A percentile compares a stretch with the other conserved stretches of the same genome.
phyloP scores from a whole-genome alignment of 345 rosid genomes.

The Populus simonii region DNA sequence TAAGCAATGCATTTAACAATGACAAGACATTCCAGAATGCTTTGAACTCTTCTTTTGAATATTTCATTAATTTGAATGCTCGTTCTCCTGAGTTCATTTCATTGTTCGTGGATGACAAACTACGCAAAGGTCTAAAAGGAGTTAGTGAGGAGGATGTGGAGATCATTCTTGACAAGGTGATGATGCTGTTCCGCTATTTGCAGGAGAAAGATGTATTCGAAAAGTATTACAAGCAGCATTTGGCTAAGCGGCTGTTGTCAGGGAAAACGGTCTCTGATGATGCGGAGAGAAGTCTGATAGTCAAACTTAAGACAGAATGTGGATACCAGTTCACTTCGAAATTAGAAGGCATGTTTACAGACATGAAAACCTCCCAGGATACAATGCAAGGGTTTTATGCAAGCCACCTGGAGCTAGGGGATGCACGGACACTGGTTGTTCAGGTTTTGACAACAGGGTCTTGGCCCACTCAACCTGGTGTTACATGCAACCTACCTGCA shows the following conservation, averaged over 20 bases:
- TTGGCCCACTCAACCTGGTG: conserved; percentile 92
- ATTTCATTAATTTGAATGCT: conserved; percentile 79
- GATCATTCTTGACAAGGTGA: conserved; percentile 88
- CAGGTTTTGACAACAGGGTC: conserved; percentile 96
- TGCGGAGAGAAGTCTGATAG: conserved; percentile 92
- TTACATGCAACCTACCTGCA: conserved; percentile 81
- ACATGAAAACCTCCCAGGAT: conserved; percentile 98
- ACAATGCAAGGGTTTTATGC: conserved; percentile 80
- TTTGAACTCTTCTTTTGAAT: conserved; percentile 85
- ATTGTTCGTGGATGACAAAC: conserved; percentile 89
- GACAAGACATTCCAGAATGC: conserved; percentile 98
- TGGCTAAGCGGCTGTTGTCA: conserved; percentile 91
- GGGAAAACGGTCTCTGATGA: conserved; percentile 94
- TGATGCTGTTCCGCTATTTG: conserved; percentile 97
- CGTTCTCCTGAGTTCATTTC: conserved; percentile 98
- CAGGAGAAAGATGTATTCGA: conserved; percentile 98
- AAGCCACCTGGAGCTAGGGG: conserved; percentile 72
- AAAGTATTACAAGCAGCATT: conserved; percentile 96
- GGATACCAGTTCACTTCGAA: conserved; percentile 97
- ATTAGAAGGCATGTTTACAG: conserved; percentile 97
- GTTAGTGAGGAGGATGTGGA: conserved; percentile 92
- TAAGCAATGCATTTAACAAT: conserved; percentile 63
- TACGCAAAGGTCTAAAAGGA: conserved; percentile 88
- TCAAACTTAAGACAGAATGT: conserved; percentile 95
- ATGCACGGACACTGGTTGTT: conserved; percentile 82